Base-by-base conservation (phyloP, 129 eudicot species). In the Helichrysum umbraculigerum region DNA sequence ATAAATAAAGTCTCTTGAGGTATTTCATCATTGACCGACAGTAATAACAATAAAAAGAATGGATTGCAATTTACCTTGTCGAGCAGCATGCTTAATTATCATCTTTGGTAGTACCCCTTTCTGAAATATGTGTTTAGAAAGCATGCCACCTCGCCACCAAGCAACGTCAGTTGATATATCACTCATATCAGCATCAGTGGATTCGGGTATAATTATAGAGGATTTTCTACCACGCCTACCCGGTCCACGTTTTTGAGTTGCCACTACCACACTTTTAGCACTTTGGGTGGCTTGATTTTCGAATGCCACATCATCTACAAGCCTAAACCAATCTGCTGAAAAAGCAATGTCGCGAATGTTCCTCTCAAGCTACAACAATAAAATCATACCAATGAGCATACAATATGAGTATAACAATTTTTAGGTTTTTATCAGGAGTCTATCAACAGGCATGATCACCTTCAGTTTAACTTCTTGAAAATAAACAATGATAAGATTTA, bases 81-180 rank as follows among this genome's bases (percentile, higher is more conserved):
- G 92, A 71, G 94, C 97, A 34, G 97, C 88, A 76, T 86, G 88
- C 74, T 83, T 87, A 6, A 83, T 50, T 73, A 91, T 44, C 67
- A 71, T 62, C 34, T 68, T 81, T 11, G 97, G 97, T 42, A 94
- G 74, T 70, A 78, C 65, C 67, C 89, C 96, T 86, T 80, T 94
- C 74, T 89, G 92, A 73, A 83, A 84, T 67, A 94, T 66, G 59
- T 81, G 83, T 83, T 86, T 91, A 71, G 96, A 86, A 50, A 88
- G 85, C 79, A 83, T 81, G 25, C 97, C 96, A 59, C 97, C 98
- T 70, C 96, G 83, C 97, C 94, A 91, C 99, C 99, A 94, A 71
- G 82, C 74, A 80, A 87, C 84, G 73, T 77, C 90, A 57, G 50
- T 70, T 19, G 78, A 81, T 41, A 30, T 62, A 30, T 87, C 94